Evolutionary conservation across 768 basidiomycete species (phyloP).

Genomic region (Roridomyces roridus): DNA sequence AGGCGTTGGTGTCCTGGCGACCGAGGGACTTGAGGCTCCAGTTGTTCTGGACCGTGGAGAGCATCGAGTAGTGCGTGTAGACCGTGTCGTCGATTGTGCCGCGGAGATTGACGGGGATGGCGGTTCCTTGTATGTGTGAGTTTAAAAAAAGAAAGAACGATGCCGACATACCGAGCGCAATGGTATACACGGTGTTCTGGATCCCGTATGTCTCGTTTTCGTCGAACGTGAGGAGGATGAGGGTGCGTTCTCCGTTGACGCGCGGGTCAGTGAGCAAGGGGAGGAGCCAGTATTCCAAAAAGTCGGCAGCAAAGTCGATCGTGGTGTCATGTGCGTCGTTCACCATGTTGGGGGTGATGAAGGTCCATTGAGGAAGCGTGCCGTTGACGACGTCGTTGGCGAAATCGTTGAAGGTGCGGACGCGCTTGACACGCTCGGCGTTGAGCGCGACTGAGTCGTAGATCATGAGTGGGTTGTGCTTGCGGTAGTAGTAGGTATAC

Average conservation of each 20-base stretch:
- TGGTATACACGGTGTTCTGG: conserved; percentile 53
- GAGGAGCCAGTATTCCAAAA: conserved; percentile 56
- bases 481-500: conserved; percentile 61
- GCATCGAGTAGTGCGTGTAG: conserved; percentile 67
- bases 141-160: neutral
- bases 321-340: conserved; percentile 70
- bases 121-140: conserved; percentile 24
- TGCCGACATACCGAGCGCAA: conserved; percentile 41
- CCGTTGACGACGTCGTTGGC: conserved; percentile 51
- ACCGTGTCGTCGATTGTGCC: conserved; percentile 57
- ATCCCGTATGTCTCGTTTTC: conserved; percentile 49
- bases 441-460: conserved; percentile 55
- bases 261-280: conserved; percentile 54
- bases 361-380: conserved; percentile 63
- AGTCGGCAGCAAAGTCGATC: conserved; percentile 50
- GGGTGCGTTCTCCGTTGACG: conserved; percentile 61
- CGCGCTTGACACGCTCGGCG: conserved; percentile 44
- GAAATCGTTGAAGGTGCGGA: conserved; percentile 70
- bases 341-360: conserved; percentile 65
- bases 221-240: conserved; percentile 70
- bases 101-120: conserved; percentile 45
- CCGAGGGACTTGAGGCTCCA: conserved; percentile 68
- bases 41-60: conserved; percentile 64
- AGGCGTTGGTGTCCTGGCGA: conserved; percentile 61
- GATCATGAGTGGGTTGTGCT: conserved; percentile 61